Conservation (phyloP, 1,284 basidiomycete species). For the Melampsora larici-populina region DNA sequence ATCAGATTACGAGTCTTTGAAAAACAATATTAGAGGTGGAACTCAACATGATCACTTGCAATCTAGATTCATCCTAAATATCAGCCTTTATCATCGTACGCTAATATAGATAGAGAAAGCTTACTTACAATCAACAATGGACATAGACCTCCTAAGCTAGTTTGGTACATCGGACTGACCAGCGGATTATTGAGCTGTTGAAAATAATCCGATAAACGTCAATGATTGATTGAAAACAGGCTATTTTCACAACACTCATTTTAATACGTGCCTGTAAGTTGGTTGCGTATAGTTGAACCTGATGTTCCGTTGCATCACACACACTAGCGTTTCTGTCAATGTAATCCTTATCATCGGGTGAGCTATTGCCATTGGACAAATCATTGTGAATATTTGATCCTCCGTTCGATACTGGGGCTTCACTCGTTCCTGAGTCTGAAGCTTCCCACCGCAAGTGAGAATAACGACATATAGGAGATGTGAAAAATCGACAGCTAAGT, state of each 20-base stretch:
- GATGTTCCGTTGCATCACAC: background rate
- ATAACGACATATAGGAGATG: no score
- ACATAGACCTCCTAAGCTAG: background rate
- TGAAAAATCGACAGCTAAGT: no score
- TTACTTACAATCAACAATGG: background rate
- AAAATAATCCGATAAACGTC: no score
- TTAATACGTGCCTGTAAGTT: background rate
- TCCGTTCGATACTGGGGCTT: no score
- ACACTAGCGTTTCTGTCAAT: background rate
- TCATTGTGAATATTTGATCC: background rate
- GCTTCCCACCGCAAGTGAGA: no score
- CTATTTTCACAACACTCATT: no score
- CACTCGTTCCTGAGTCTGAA: no score
- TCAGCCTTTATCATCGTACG: background rate
- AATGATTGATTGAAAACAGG: no score
- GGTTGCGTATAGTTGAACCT: background rate
- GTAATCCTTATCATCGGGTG: no score
- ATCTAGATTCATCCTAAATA: background rate
- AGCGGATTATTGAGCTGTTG: background rate
- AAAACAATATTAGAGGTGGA: conserved; percentile 85
- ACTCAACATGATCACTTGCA: conserved; percentile 82
- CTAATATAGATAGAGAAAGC: background rate
- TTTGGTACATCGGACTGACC: background rate
- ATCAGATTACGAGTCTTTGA: conserved; percentile 58
- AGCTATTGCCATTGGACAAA: background rate